phyloP scores from a whole-genome alignment of 108 stramenopile species.

The Pseudonitzschia multiseries region DNA sequence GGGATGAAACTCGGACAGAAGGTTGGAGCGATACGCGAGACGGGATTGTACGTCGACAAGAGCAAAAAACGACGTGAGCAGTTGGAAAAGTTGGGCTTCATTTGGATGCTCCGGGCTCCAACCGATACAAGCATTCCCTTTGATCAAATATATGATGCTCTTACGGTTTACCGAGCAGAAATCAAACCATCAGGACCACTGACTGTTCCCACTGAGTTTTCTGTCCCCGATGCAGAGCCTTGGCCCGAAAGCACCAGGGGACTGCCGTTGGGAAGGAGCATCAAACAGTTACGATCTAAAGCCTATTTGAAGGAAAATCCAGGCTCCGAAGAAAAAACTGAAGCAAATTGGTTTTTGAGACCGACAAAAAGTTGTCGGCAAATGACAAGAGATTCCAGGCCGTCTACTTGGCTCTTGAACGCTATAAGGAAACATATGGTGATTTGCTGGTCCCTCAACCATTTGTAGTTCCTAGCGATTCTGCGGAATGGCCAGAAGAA shows the following conservation, averaged over 20 bases:
- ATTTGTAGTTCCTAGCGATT: conserved; percentile 75
- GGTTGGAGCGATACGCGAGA: conserved; percentile 75
- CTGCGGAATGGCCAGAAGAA: conserved; percentile 71
- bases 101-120: conserved; percentile 77
- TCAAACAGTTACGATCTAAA: conserved; percentile 58
- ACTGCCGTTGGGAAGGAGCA: conserved; percentile 69
- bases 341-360: conserved; percentile 38
- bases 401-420: conserved; percentile 75
- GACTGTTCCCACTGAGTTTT: conserved; percentile 62
- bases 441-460: conserved; percentile 87
- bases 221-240: conserved; percentile 71
- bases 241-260: conserved; percentile 79
- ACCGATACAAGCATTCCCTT: conserved; percentile 49
- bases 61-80: conserved; percentile 58
- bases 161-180: conserved; percentile 64
- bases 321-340: conserved; percentile 55
- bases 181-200: conserved; percentile 49
- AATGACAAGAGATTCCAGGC: conserved; percentile 74
- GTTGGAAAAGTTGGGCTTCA: conserved; percentile 82
- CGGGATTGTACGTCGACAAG: conserved; percentile 73
- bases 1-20: conserved; percentile 75
- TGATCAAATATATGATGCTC: conserved; percentile 79
- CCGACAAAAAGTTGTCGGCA: conserved; percentile 38
- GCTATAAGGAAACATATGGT: conserved; percentile 83
- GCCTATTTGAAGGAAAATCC: conserved; percentile 66